These are phyloP conservation scores for Phytophthora litchii DNA, from an alignment of 352 stramenopile species.

Conservation along the genomic window DNA sequence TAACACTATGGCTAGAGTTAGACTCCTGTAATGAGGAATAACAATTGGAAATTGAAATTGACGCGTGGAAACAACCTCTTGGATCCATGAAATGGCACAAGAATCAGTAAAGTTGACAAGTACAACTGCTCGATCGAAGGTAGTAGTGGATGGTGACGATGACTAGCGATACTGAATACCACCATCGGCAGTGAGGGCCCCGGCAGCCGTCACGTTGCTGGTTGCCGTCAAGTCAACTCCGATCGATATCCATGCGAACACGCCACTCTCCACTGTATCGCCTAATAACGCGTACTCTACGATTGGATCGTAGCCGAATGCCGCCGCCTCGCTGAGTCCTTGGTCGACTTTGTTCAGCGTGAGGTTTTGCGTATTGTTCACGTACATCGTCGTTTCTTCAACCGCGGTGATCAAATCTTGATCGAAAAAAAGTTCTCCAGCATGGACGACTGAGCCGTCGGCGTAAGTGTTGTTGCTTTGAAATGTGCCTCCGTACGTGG, in stretches of 20 bases:
- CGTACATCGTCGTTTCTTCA: constrained; percentile 17
- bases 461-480: constrained; percentile 24
- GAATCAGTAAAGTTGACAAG: no score
- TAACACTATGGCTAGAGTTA: no score
- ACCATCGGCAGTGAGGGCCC: constrained; percentile 5
- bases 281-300: constrained; percentile 18
- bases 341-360: constrained; percentile 25
- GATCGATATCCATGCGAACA: constrained; percentile 30
- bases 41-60: no score
- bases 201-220: constrained; percentile 4
- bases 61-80: no score
- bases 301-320: constrained; percentile 24
- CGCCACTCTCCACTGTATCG: constrained; percentile 11
- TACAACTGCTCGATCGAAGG: no score
- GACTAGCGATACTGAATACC: neutral
- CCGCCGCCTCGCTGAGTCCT: constrained; percentile 14
- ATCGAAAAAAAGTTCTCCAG: constrained; percentile 31
- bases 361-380: constrained; percentile 6
- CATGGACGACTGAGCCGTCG: constrained; percentile 15
- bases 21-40: no score
- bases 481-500: constrained; percentile 12
- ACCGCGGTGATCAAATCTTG: constrained; percentile 30
- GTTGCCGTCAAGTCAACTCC: constrained; percentile 23
- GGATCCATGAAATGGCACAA: no score
- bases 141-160: no score